Conservation (phyloP, 2,329 filamentous ascomycete genomes). For the Dactylellina sp. region DNA sequence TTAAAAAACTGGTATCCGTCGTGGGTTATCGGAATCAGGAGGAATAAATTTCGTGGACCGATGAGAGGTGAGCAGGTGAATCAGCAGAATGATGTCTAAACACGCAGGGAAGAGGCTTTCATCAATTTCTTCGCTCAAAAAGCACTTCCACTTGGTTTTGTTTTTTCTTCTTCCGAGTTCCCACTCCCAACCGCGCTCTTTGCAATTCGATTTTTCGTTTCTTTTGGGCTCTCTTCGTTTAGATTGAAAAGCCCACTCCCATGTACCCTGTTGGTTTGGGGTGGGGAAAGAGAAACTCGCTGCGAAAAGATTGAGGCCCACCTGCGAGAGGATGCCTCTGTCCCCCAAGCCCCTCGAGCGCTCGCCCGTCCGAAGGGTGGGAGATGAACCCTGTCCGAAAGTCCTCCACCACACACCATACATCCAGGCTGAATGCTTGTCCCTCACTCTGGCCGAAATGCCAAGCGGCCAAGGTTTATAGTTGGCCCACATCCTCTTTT, state of each 20-base stretch:
- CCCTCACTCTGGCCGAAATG: constrained; percentile 31
- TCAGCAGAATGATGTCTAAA: constrained; percentile 57
- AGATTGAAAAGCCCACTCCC: constrained; percentile 55
- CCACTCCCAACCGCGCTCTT: constrained; percentile 53
- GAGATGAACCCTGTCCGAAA: constrained; percentile 42
- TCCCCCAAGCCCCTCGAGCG: constrained; percentile 52
- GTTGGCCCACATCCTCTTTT: constrained; percentile 38
- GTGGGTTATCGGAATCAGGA: constrained; percentile 46
- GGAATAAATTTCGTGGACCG: constrained; percentile 49
- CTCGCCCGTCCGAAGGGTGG: constrained; percentile 40
- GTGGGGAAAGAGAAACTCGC: constrained; percentile 50
- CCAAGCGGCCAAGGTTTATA: constrained; percentile 43
- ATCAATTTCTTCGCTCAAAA: constrained; percentile 52
- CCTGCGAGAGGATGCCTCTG: constrained; percentile 44
- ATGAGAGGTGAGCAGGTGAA: constrained; percentile 53
- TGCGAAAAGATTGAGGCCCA: constrained; percentile 49
- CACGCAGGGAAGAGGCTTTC: constrained; percentile 57
- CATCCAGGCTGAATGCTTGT: constrained; percentile 55
- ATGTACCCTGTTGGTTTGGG: constrained; percentile 55
- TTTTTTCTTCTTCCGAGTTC: constrained; percentile 29
- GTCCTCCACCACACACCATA: constrained; percentile 40
- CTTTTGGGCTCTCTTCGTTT: constrained; percentile 52
- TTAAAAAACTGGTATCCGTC: constrained; percentile 43
- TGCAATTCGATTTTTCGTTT: constrained; percentile 37
- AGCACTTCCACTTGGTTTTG: constrained; percentile 49